phyloP scores from a whole-genome alignment of 176 grass and related monocot genomes.

The Dactylis glomerata region DNA sequence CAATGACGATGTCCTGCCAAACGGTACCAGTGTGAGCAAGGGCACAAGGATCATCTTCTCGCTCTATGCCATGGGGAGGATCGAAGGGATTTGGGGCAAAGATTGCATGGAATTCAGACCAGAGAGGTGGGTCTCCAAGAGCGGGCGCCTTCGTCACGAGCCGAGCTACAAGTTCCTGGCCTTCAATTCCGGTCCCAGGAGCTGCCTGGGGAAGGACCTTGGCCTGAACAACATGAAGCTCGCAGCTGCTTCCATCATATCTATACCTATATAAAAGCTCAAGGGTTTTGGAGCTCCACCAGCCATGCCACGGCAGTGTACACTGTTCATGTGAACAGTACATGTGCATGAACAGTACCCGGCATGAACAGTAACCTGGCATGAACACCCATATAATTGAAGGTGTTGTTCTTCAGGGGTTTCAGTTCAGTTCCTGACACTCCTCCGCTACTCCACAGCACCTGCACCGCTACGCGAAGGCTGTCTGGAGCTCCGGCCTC shows the following conservation, averaged over 20 bases:
- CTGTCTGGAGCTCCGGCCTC: neutral
- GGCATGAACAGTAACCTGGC: no score
- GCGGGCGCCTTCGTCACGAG: constrained; percentile 32
- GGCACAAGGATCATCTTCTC: constrained; percentile 53
- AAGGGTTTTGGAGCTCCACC: no score
- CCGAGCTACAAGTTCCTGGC: constrained; percentile 46
- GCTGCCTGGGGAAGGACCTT: constrained; percentile 49
- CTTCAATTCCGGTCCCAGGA: constrained; percentile 45
- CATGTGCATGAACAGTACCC: no score
- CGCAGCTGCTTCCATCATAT: constrained; percentile 31
- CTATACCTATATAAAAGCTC: no score
- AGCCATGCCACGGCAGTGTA: no score
- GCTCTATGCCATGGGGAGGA: constrained; percentile 39
- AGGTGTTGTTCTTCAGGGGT: no score
- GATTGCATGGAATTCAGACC: constrained; percentile 46
- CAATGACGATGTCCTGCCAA: constrained; percentile 34
- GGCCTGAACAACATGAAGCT: constrained; percentile 45
- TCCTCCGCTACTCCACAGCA: no score
- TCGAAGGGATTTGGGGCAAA: constrained; percentile 37
- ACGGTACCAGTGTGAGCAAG: constrained; percentile 35
- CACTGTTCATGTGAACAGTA: no score
- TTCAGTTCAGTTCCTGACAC: no score
- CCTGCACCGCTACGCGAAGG: neutral
- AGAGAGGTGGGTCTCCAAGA: constrained; percentile 53
- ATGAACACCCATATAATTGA: no score